Base-by-base conservation (phyloP, 2,329 filamentous ascomycete genomes). In the Lachnellula cervina region DNA sequence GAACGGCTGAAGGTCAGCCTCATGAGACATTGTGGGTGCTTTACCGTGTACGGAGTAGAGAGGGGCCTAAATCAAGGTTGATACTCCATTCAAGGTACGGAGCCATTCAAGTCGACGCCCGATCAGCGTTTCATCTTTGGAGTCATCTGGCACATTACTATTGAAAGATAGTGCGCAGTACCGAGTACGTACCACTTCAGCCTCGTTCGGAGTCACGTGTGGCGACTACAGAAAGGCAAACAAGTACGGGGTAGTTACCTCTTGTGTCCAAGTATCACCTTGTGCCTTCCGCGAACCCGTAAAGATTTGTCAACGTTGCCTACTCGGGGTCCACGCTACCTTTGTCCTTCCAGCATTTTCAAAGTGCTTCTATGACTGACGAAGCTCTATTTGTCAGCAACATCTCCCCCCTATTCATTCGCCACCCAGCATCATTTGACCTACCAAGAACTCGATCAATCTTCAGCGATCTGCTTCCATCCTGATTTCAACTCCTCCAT, bases 191-290 rank as follows among this genome's bases (percentile, higher is more conserved):
- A 13, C 1, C 25, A n/a, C 40, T 28, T 55, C 38, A 40, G 40
- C 48, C 48, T 51, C 43, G 28, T 37, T 17, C 43, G 47, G 40
- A 50, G 47, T 56, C 54, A 51, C 48, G 54, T 56, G 54, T 56
- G 54, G 54, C 54, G 23, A 51, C 52, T 47, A 17, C 25, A 13
- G 16, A 21, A 17, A 8, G 28, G 21, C 16, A 17, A 19, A 50
- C n/a, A n/a, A 14, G 16, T 42, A 32, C 3, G 28, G 28, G 9
- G 28, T 32, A 32, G 28, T 50, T 25, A 19, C 34, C 48, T 38
- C 17, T 40, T 23, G 6, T 16, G 8, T 17, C 17, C 35, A 50
- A 28, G 35, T 37, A 19, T 13, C 9, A 23, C 35, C 35, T 25
- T 38, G 35, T 32, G n/a, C 11, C 7, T n/a, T 28, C 19, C 11